Percentiles rank a stretch among this genome's conserved stretches.
Conservation (phyloP, 129 eudicot genomes). For the Ambrosia artemisiifolia region DNA sequence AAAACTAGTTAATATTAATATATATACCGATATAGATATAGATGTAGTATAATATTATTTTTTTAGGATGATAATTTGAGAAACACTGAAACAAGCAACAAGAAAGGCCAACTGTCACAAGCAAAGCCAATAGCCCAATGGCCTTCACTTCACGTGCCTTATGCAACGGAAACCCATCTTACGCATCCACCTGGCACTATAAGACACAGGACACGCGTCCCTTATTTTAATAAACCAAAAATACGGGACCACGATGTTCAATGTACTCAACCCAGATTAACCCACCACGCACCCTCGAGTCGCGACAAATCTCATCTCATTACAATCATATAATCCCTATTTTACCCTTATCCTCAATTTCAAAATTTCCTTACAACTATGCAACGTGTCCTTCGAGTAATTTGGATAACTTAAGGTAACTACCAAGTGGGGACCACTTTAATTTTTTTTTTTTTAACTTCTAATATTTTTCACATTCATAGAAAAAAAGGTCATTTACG, state of each 20-base stretch:
- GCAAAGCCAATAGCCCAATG: slow-evolving; percentile 20
- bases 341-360: slow-evolving; percentile 14
- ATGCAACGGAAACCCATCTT: slow-evolving; percentile 9
- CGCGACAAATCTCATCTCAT: slow-evolving; percentile 29
- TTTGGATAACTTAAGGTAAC: too few species aligned
- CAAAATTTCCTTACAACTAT: too few species aligned
- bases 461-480: too few species aligned
- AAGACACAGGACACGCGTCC: slow-evolving; percentile 28
- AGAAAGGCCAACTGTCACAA: slow-evolving; percentile 50
- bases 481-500: too few species aligned
- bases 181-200: slow-evolving; percentile 35
- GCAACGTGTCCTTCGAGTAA: too few species aligned
- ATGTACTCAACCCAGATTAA: slow-evolving; percentile 34
- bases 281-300: slow-evolving; percentile 33
- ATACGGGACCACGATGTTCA: slow-evolving; percentile 30
- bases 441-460: too few species aligned
- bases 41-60: too few species aligned
- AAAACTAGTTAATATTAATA: too few species aligned
- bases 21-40: too few species aligned
- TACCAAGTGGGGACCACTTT: too few species aligned
- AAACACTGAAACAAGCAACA: too few species aligned
- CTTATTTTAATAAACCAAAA: slow-evolving; percentile 6
- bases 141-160: slow-evolving; percentile 52
- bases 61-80: too few species aligned
- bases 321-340: background rate